A percentile compares a stretch with the other conserved stretches of the same genome.
Conservation (phyloP, 306 rosid species). For the Vigna radiata region DNA sequence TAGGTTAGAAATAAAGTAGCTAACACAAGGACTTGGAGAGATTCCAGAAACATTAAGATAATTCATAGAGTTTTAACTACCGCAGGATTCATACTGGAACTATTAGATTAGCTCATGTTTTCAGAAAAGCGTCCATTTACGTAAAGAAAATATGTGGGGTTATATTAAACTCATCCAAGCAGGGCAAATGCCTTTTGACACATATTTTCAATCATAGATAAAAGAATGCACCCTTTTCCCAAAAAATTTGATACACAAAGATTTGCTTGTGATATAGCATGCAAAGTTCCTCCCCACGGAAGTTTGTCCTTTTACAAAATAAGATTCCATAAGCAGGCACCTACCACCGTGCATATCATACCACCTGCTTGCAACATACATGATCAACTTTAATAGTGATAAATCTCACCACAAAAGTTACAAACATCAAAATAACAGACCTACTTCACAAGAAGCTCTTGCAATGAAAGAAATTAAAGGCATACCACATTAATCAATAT, state of each 20-base stretch:
- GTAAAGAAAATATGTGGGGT: conserved; percentile 8
- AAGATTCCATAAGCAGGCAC: neutral
- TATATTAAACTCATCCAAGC: neutral
- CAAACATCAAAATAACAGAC: neutral
- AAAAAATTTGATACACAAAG: neutral
- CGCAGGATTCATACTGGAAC: conserved; percentile 1
- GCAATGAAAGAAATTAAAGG: neutral
- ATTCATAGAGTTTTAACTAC: conserved; percentile 1
- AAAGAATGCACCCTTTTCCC: neutral
- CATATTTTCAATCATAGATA: neutral
- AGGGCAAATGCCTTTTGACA: neutral
- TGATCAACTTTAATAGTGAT: neutral
- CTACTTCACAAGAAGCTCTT: neutral
- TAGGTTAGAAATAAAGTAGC: neutral
- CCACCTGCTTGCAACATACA: neutral
- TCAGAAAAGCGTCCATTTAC: conserved; percentile 13
- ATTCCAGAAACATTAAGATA: conserved; percentile 1
- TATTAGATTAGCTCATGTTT: conserved; percentile 1
- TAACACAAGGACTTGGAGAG: conserved; percentile 2
- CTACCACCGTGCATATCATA: neutral
- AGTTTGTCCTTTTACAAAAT: neutral
- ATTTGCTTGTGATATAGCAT: conserved; percentile 16
- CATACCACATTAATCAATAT: neutral
- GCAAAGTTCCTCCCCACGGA: neutral
- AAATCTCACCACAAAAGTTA: conserved; percentile 27